Evolutionary conservation across 2,329 filamentous ascomycete species (phyloP).

Genomic region (Coleophoma cylindrospora): DNA sequence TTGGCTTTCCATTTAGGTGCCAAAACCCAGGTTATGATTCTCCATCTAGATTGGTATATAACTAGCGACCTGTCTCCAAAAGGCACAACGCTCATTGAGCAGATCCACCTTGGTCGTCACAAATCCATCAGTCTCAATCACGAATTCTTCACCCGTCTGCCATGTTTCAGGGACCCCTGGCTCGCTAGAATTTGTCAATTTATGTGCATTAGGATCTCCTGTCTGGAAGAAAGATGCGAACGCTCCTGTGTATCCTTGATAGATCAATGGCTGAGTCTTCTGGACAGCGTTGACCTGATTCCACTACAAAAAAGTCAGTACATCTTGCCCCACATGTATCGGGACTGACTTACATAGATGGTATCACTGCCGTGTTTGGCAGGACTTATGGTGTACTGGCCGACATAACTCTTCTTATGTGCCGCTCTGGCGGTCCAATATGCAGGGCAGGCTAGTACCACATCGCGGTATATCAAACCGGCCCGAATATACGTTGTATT

Average conservation of each 20-base stretch:
- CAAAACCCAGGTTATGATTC: neutral
- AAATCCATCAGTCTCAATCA: conserved; percentile 42
- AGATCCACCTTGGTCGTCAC: conserved; percentile 29
- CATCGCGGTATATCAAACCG: conserved; percentile 52
- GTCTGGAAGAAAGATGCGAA: conserved; percentile 57
- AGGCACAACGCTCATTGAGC: conserved; percentile 43
- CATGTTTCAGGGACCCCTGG: conserved; percentile 36
- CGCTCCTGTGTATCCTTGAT: conserved; percentile 51
- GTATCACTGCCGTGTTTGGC: conserved; percentile 56
- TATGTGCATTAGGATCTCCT: conserved; percentile 51
- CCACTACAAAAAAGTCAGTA: conserved; percentile 36
- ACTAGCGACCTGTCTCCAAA: conserved; percentile 43
- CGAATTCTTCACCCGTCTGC: conserved; percentile 39
- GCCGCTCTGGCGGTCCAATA: conserved; percentile 49
- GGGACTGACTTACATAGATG: conserved; percentile 38
- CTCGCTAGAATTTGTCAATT: conserved; percentile 40
- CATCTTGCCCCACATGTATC: neutral
- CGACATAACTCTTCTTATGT: conserved; percentile 41
- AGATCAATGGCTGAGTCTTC: conserved; percentile 44
- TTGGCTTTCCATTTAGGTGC: too few relatives aligned
- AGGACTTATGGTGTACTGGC: conserved; percentile 54
- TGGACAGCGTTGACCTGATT: conserved; percentile 49
- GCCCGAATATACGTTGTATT: conserved; percentile 47
- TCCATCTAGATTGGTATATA: conserved; percentile 37
- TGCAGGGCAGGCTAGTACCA: conserved; percentile 53